Percentiles rank a stretch among this genome's conserved stretches.
These are phyloP conservation scores for Cryptococcus floricola DNA, from an alignment of 1,284 basidiomycete species.

Conservation along the genomic window DNA sequence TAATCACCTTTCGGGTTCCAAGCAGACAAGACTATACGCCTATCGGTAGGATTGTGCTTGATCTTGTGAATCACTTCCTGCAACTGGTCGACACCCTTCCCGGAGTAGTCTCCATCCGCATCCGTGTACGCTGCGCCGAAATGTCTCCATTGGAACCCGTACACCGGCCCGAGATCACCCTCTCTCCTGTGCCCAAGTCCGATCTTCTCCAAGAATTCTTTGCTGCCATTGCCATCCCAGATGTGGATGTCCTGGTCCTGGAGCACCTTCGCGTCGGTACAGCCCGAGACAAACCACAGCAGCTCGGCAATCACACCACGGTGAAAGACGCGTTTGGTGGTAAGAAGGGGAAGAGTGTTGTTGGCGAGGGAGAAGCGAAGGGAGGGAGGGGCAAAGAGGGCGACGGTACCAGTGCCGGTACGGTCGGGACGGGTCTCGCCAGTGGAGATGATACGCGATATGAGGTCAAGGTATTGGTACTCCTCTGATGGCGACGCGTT, in stretches of 20 bases:
- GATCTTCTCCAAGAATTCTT: constrained; percentile 77
- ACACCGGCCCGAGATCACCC: constrained; percentile 93
- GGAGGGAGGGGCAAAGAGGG: constrained; percentile 81
- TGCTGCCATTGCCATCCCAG: constrained; percentile 95
- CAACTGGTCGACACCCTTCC: constrained; percentile 91
- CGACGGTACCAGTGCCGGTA: constrained; percentile 86
- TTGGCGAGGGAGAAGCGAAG: constrained; percentile 79
- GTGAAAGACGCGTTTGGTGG: constrained; percentile 91
- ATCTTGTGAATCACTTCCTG: constrained; percentile 85
- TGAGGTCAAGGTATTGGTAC: constrained; percentile 77
- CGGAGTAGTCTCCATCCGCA: constrained; percentile 76
- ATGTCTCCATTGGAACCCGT: constrained; percentile 98
- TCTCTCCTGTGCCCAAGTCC: constrained; percentile 79
- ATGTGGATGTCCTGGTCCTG: constrained; percentile 86
- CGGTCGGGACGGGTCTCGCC: constrained; percentile 79
- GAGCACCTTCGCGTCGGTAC: constrained; percentile 75
- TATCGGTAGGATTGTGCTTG: constrained; percentile 86
- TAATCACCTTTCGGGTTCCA: constrained; percentile 91
- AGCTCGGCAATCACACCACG: constrained; percentile 92
- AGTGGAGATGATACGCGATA: constrained; percentile 65
- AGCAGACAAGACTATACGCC: constrained; percentile 91
- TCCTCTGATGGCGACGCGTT: constrained; percentile 57
- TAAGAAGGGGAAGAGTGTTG: constrained; percentile 76
- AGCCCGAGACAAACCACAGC: constrained; percentile 88
- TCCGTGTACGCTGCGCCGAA: constrained; percentile 88